Conservation (phyloP, 345 rosid genomes). For the Corymbia maculata region DNA sequence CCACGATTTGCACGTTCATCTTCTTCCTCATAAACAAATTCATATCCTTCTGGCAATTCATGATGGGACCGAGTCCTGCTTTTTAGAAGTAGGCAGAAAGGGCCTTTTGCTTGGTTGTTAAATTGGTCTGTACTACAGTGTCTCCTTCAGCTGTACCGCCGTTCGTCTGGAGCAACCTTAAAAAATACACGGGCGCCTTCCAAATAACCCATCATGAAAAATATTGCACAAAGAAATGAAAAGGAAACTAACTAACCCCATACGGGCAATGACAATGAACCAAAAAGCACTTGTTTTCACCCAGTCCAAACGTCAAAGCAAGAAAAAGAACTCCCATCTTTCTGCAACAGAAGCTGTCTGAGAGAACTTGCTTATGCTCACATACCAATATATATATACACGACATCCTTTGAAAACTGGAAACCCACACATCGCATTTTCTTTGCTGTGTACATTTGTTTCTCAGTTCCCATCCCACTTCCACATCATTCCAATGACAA, state of each 20-base stretch:
- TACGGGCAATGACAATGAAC: neutral
- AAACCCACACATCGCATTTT: neutral
- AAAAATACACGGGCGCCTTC: neutral
- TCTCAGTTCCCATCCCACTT: neutral
- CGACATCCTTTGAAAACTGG: neutral
- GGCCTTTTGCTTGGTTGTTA: neutral
- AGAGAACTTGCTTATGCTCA: neutral
- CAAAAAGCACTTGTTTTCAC: neutral
- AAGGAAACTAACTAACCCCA: neutral
- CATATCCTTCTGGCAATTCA: neutral
- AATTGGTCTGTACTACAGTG: neutral
- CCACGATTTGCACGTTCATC: neutral
- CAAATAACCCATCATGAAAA: neutral
- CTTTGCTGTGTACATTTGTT: neutral
- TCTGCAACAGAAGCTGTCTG: neutral
- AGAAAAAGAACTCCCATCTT: neutral
- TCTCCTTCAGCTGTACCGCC: neutral
- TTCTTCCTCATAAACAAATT: neutral
- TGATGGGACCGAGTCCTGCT: neutral
- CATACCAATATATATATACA: neutral
- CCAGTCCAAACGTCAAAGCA: neutral
- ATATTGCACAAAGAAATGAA: neutral
- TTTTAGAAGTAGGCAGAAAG: neutral
- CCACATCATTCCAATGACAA: neutral
- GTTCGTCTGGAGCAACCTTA: neutral